Evolutionary conservation across 805 yeast genomes (phyloP).

Genomic region (Myxozyma sirexii): DNA sequence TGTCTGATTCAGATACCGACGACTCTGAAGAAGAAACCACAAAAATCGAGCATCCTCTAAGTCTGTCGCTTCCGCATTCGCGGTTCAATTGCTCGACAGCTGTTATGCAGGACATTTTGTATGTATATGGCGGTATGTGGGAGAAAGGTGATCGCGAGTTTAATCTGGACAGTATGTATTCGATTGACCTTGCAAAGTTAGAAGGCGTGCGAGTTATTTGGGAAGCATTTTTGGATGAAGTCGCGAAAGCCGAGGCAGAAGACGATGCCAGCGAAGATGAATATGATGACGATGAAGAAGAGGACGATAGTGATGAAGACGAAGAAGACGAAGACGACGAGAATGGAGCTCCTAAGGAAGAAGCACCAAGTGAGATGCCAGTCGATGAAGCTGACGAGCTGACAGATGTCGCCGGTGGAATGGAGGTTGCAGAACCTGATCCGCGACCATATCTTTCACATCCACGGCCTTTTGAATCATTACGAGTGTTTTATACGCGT

Average conservation of each 20-base stretch:
- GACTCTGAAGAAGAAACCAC: slow-evolving; percentile 46
- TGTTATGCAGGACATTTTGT: slow-evolving; percentile 80
- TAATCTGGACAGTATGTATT: slow-evolving; percentile 80
- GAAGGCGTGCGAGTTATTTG: slow-evolving; percentile 88
- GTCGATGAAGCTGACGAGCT: slow-evolving; percentile 63
- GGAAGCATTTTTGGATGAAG: slow-evolving; percentile 69
- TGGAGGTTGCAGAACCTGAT: slow-evolving; percentile 64
- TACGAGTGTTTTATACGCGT: slow-evolving; percentile 82
- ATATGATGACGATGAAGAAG: slow-evolving; percentile 69
- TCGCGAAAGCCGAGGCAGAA: slow-evolving; percentile 50
- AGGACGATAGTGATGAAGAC: slow-evolving; percentile 72
- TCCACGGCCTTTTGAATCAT: slow-evolving; percentile 87
- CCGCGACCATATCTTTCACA: slow-evolving; percentile 96
- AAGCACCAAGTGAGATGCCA: slow-evolving; percentile 46
- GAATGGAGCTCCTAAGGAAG: slow-evolving; percentile 47
- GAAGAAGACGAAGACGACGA: slow-evolving; percentile 57
- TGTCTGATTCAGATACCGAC: slow-evolving; percentile 41
- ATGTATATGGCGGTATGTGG: slow-evolving; percentile 87
- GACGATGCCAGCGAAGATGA: slow-evolving; percentile 47
- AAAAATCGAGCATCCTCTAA: slow-evolving; percentile 56
- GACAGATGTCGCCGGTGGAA: slow-evolving; percentile 67
- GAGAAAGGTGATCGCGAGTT: slow-evolving; percentile 87
- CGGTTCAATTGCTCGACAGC: slow-evolving; percentile 85
- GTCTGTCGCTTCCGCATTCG: slow-evolving; percentile 72
- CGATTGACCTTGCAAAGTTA: slow-evolving; percentile 79